Evolutionary conservation across 1,284 basidiomycete species (phyloP).

Genomic region (Inonotus obliquus): DNA sequence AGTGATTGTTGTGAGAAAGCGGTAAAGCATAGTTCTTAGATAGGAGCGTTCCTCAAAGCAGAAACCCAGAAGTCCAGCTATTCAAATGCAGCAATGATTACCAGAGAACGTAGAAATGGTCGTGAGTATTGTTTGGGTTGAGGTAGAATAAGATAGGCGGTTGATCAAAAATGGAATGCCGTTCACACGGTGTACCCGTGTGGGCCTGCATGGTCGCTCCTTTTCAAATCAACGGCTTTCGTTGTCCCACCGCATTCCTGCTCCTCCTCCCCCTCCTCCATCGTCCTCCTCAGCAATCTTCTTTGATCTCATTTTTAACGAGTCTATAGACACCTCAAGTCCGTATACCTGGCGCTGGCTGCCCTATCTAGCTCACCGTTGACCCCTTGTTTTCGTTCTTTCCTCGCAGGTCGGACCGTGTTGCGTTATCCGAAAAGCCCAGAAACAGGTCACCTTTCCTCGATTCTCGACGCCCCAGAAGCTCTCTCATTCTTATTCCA

Average conservation of each 20-base stretch:
- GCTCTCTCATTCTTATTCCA: neutral
- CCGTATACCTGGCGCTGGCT: neutral
- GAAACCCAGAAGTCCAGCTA: neutral
- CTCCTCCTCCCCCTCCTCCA: neutral
- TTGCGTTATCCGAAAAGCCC: constrained; percentile 18
- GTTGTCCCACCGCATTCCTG: constrained; percentile 6
- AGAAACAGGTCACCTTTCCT: neutral
- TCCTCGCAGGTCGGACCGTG: constrained; percentile 12
- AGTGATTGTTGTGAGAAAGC: no score
- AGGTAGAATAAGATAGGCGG: neutral
- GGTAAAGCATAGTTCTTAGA: no score
- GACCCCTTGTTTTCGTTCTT: neutral
- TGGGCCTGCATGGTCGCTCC: neutral
- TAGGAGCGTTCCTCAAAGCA: no score
- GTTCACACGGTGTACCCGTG: constrained; percentile 4
- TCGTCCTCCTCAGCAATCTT: neutral
- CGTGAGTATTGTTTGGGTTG: neutral
- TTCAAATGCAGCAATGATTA: neutral
- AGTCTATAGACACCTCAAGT: constrained; percentile 1
- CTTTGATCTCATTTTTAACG: constrained; percentile 9
- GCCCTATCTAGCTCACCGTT: neutral
- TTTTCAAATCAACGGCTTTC: constrained; percentile 15
- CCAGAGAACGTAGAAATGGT: neutral
- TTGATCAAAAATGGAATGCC: neutral
- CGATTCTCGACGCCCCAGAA: constrained; percentile 1